These are phyloP conservation scores for Brassica napus DNA, from an alignment of 345 rosid genomes.

Conservation along the genomic window DNA sequence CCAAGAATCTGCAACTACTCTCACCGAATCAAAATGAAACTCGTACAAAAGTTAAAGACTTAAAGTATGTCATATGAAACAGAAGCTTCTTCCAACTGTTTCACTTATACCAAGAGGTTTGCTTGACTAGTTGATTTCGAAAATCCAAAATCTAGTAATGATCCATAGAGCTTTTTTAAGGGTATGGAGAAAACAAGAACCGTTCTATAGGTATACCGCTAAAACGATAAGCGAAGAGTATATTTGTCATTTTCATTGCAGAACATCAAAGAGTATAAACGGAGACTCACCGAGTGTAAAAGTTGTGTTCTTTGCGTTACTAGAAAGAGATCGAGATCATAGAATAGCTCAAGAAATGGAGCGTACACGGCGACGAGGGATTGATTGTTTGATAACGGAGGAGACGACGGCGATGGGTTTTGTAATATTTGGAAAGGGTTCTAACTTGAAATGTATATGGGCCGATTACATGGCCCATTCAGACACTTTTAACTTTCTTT, in stretches of 20 bases:
- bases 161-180: not conserved
- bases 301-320: not conserved
- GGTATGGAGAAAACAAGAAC: not conserved
- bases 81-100: not conserved
- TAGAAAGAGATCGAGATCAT: conserved; percentile 2
- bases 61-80: not conserved
- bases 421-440: not conserved
- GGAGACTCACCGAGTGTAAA: not conserved
- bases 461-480: conserved; percentile 1
- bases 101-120: not conserved
- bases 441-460: not conserved
- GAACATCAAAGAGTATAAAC: not conserved
- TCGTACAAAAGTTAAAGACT: not conserved
- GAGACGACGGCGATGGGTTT: conserved; percentile 15
- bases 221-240: not conserved
- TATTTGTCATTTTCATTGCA: not conserved
- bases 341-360: not conserved
- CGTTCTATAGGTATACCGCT: not conserved
- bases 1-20: not conserved
- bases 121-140: not conserved
- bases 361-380: conserved; percentile 7
- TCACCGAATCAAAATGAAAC: not conserved
- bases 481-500: not conserved
- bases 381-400: not conserved
- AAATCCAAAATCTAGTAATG: not conserved